phyloP scores from a whole-genome alignment of 2,329 filamentous ascomycete species.

The Chaetomiaceae sp. region DNA sequence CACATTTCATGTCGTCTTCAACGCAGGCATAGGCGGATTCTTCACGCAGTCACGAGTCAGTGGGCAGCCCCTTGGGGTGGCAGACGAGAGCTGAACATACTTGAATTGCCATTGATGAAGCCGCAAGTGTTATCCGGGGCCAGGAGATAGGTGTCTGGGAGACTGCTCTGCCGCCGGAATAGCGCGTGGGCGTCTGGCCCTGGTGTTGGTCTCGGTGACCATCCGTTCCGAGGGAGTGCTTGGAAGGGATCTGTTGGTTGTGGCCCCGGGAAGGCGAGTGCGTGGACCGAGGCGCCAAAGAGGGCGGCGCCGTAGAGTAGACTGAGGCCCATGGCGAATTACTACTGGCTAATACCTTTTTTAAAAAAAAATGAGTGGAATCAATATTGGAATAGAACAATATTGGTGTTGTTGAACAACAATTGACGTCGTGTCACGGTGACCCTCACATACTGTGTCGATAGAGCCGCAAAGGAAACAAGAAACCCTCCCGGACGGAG shows the following conservation, averaged over 20 bases:
- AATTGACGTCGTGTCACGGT: slow-evolving; percentile 7
- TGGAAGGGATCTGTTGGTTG: slow-evolving; percentile 33
- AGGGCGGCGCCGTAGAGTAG: slow-evolving; percentile 30
- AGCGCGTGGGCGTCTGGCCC: slow-evolving; percentile 36
- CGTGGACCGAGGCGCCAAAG: slow-evolving; percentile 34
- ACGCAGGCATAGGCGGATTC: slow-evolving; percentile 40
- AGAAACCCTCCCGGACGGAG: neutral
- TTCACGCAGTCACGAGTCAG: slow-evolving; percentile 16
- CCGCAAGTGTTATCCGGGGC: slow-evolving; percentile 50
- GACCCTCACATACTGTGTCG: neutral
- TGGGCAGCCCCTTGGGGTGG: no score
- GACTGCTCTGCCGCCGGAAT: slow-evolving; percentile 30
- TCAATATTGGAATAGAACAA: neutral
- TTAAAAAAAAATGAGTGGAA: neutral
- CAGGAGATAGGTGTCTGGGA: slow-evolving; percentile 36
- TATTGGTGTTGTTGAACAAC: slow-evolving; percentile 1
- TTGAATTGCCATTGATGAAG: slow-evolving; percentile 40
- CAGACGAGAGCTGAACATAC: slow-evolving; percentile 26
- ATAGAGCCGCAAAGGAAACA: slow-evolving; percentile 9
- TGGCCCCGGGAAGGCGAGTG: slow-evolving; percentile 34
- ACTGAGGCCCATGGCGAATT: slow-evolving; percentile 20
- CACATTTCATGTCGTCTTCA: slow-evolving; percentile 32
- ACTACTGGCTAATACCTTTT: neutral
- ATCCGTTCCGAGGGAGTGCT: slow-evolving; percentile 33
- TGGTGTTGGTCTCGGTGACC: slow-evolving; percentile 40